These are phyloP conservation scores for Basidiobolus meristosporus DNA, from an alignment of 371 early-diverging fungal genomes.

Conservation along the genomic window DNA sequence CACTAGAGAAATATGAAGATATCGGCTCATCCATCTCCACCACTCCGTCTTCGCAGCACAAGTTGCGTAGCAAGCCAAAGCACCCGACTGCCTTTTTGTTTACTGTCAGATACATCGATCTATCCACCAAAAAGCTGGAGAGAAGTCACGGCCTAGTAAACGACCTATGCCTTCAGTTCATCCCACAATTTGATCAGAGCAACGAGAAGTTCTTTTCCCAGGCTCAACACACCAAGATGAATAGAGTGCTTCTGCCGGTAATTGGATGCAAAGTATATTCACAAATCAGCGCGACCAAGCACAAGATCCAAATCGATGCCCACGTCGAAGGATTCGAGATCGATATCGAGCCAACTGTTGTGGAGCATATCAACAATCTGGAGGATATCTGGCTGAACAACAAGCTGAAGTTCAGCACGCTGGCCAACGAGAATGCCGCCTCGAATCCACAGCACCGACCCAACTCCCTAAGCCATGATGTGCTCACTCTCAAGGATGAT, in stretches of 20 bases:
- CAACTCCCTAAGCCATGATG: too few relatives aligned
- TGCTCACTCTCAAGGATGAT: too few relatives aligned
- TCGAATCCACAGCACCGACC: too few relatives aligned
- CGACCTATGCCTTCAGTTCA: conserved; percentile 48
- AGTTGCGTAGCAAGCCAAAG: conserved; percentile 1
- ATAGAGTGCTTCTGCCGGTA: conserved; percentile 34
- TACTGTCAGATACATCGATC: conserved; percentile 27
- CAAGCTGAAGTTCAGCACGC: too few relatives aligned
- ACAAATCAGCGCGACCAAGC: conserved; percentile 9
- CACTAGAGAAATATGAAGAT: conserved; percentile 25
- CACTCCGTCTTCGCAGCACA: background rate
- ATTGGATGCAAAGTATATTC: conserved; percentile 30
- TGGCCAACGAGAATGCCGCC: too few relatives aligned
- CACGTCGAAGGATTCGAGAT: conserved; percentile 41
- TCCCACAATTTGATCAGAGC: conserved; percentile 45
- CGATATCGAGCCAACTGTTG: conserved; percentile 41
- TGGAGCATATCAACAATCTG: conserved; percentile 45
- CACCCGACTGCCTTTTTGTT: conserved; percentile 33
- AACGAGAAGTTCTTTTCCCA: conserved; percentile 48
- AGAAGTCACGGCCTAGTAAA: conserved; percentile 29
- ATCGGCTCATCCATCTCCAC: conserved; percentile 5
- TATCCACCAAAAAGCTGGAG: conserved; percentile 34
- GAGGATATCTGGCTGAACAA: conserved; percentile 41
- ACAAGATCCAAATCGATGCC: conserved; percentile 30
- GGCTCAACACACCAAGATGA: conserved; percentile 40